These are phyloP conservation scores for Fusarium graminum DNA, from an alignment of 2,329 filamentous ascomycete species.

Conservation along the genomic window DNA sequence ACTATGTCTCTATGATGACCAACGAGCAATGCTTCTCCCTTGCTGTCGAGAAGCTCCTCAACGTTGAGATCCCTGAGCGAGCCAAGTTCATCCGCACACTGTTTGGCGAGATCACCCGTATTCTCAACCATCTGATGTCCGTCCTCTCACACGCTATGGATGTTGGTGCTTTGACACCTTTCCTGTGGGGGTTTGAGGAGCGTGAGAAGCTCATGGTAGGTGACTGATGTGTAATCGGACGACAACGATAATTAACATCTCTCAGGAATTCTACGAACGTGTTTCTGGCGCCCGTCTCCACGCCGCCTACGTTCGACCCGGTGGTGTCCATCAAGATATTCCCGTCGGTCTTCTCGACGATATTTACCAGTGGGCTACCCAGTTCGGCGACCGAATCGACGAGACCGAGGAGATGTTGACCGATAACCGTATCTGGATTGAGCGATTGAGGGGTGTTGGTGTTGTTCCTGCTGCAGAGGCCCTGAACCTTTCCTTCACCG, in stretches of 20 bases:
- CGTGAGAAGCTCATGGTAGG: conserved; percentile 99
- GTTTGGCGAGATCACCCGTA: conserved; percentile 93
- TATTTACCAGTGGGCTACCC: conserved; percentile 99
- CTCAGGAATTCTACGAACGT: conserved; percentile 98
- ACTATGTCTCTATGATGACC: conserved; percentile 99
- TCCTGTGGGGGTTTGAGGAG: conserved; percentile 99
- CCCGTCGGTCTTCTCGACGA: conserved; percentile 95
- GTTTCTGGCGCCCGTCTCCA: conserved; percentile 98
- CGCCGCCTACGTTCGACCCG: conserved; percentile 95
- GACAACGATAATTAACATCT: conserved; percentile 17
- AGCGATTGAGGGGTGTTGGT: conserved; percentile 89
- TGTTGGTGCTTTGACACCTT: conserved; percentile 96
- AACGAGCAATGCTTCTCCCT: conserved; percentile 98
- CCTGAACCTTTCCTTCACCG: conserved; percentile 96
- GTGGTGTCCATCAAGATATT: conserved; percentile 95
- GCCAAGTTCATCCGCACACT: conserved; percentile 97
- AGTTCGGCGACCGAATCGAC: conserved; percentile 98
- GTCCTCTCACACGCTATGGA: conserved; percentile 98
- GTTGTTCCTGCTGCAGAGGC: conserved; percentile 92
- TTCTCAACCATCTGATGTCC: conserved; percentile 98
- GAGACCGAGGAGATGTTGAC: conserved; percentile 99
- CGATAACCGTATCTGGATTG: conserved; percentile 99
- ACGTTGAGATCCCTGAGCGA: conserved; percentile 93
- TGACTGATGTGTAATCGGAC: conserved; percentile 14
- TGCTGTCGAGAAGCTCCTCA: conserved; percentile 97